phyloP scores from a whole-genome alignment of 768 basidiomycete species.

The Naganishia friedmannii region DNA sequence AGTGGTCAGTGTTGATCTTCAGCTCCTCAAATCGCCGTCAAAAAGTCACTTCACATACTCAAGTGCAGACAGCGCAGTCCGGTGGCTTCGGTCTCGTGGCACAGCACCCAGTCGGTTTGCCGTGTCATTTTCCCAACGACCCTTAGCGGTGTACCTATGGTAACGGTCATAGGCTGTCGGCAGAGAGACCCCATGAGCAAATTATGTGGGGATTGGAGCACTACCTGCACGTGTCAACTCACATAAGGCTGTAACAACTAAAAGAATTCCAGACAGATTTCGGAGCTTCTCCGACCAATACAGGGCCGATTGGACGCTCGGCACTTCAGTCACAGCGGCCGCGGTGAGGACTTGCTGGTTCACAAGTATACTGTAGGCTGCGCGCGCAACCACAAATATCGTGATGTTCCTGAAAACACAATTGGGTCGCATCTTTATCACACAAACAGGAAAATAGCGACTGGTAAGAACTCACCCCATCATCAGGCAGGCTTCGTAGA shows the following conservation, averaged over 20 bases:
- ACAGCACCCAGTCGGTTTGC: constrained; percentile 33
- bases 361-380: constrained; percentile 21
- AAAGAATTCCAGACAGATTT: constrained; percentile 12
- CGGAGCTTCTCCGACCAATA: constrained; percentile 20
- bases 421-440: background rate
- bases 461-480: constrained; percentile 33
- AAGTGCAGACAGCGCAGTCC: constrained; percentile 30
- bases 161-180: constrained; percentile 40
- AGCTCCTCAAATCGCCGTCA: constrained; percentile 16
- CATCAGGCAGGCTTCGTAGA: constrained; percentile 47
- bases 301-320: constrained; percentile 3
- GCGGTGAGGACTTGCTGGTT: background rate
- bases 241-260: constrained; percentile 26
- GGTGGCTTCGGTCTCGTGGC: constrained; percentile 29
- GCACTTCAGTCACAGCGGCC: background rate
- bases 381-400: constrained; percentile 21
- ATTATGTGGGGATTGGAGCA: background rate
- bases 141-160: constrained; percentile 36
- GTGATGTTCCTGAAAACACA: background rate
- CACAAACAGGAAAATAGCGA: background rate
- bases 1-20: constrained; percentile 21
- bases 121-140: constrained; percentile 32
- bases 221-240: background rate
- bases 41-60: constrained; percentile 30
- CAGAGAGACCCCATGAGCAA: constrained; percentile 30